Conservation (phyloP, 2,329 filamentous ascomycete genomes). For the Neocucurbitaria cava region DNA sequence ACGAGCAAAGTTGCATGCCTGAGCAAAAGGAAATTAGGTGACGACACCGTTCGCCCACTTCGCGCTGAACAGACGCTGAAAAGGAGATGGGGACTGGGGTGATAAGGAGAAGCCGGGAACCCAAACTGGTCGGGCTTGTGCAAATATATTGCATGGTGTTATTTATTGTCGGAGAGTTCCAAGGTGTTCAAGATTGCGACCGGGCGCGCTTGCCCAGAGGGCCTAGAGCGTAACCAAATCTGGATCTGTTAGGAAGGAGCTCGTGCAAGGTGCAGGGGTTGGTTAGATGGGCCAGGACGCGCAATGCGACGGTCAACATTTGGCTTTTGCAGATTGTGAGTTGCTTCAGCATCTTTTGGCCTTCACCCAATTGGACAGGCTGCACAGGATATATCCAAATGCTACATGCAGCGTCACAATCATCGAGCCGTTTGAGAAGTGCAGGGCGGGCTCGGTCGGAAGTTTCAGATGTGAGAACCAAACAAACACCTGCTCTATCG, state of each 20-base stretch:
- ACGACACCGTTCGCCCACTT: neutral
- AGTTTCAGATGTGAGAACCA: neutral
- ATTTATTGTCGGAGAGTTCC: neutral
- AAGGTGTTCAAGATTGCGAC: slow-evolving; percentile 2
- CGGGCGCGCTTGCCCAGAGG: slow-evolving; percentile 11
- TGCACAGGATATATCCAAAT: too few relatives aligned
- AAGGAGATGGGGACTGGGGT: neutral
- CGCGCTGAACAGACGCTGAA: slow-evolving; percentile 1
- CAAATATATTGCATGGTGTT: slow-evolving; percentile 2
- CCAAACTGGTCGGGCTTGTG: neutral
- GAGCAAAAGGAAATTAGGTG: slow-evolving; percentile 3
- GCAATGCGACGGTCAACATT: slow-evolving; percentile 5
- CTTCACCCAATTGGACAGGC: neutral
- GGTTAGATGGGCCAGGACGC: slow-evolving; percentile 9
- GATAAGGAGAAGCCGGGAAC: neutral
- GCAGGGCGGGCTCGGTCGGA: neutral
- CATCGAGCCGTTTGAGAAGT: neutral
- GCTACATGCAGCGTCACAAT: neutral
- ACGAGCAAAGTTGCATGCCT: neutral
- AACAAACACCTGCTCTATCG: neutral
- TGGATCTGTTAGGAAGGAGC: slow-evolving; percentile 2
- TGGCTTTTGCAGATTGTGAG: slow-evolving; percentile 4
- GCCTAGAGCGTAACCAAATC: slow-evolving; percentile 7
- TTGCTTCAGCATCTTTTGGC: neutral
- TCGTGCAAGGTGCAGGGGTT: slow-evolving; percentile 7